Evolutionary conservation across 306 rosid species (phyloP), one percentile per base, ranked within the genome.

Genomic region (Casuarina cunninghamiana): DNA sequence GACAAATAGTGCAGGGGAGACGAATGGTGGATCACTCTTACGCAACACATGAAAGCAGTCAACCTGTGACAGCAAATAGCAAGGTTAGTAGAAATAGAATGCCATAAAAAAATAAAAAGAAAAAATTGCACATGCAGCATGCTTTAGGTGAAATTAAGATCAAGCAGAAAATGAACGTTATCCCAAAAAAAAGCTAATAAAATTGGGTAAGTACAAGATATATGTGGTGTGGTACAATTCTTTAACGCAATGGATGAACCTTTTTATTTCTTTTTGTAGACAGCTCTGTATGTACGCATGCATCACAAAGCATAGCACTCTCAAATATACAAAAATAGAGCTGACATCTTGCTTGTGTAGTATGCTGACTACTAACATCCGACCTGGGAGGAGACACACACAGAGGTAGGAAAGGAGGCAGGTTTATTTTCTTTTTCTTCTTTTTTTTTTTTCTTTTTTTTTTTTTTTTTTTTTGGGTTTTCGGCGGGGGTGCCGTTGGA

Each of bases 11-110:
- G 93, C 83, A 77, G 97, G 90, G 32, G 99, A 93, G 77, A 93
- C 97, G 87, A 95, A 93, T 37, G 93, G 89, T 75, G 97, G 99
- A 86, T 95, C 96, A 73, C 99, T 88, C 88, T 93, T 95, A 57
- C 99, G 89, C 92, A 93, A 83, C 74, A 90, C 99, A 61, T 95
- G 99, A 84, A 95, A 95, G 88, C 97, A 95, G 83, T 95, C 99
- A 77, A 95, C 99, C 99, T 95, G 91, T 45, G 75, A 55, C 69
- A 61, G 38, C 68, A 53, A 58, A 16, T 61, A 66, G 38, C 2
- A 79, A 83, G 68, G 58, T 77, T 15, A 53, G 74, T 72, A 53
- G 54, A 73, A 71, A 43, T 26, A 10, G 72, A 58, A 61, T 53
- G 43, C 58, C 76, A 75, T 46, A 5, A 51, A 53, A 26, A 26